These are phyloP conservation scores for Claviceps humidiphila DNA, from an alignment of 2,329 filamentous ascomycete genomes.

Conservation along the genomic window DNA sequence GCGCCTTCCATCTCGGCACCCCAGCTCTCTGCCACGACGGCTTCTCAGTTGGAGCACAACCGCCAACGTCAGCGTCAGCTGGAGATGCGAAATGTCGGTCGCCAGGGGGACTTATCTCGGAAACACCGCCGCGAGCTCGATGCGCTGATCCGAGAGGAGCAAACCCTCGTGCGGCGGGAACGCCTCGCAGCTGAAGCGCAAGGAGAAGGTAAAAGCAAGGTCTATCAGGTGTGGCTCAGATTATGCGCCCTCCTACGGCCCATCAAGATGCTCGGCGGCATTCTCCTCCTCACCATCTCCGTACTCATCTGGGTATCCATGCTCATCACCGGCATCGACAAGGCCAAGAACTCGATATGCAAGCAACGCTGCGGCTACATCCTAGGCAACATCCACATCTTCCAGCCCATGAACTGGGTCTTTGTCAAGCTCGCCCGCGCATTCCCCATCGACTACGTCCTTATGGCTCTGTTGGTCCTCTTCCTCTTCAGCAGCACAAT, in stretches of 20 bases:
- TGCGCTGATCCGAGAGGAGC: constrained; percentile 74
- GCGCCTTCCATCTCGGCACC: constrained; percentile 77
- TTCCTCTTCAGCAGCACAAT: constrained; percentile 84
- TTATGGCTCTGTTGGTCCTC: constrained; percentile 74
- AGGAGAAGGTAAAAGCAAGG: constrained; percentile 60
- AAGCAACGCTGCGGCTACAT: constrained; percentile 86
- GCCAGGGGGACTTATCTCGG: constrained; percentile 58
- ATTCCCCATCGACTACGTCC: constrained; percentile 84
- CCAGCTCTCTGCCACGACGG: constrained; percentile 61
- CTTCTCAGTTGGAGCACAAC: constrained; percentile 72
- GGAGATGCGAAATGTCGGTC: constrained; percentile 70
- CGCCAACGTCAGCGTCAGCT: constrained; percentile 85
- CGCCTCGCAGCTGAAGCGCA: constrained; percentile 72
- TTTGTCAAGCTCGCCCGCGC: constrained; percentile 61
- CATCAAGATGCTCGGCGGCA: constrained; percentile 73
- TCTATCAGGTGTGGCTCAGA: constrained; percentile 69
- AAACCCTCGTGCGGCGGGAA: constrained; percentile 79
- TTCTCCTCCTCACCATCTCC: constrained; percentile 61
- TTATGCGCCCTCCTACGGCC: constrained; percentile 72
- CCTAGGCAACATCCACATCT: constrained; percentile 72
- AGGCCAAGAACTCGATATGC: constrained; percentile 89
- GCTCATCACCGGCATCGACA: constrained; percentile 92
- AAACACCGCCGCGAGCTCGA: constrained; percentile 87
- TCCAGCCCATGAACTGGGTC: constrained; percentile 89
- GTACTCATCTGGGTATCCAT: constrained; percentile 78